A percentile compares a stretch with the other conserved stretches of the same genome.
These are phyloP conservation scores for Bolboschoenus planiculmis DNA, from an alignment of 176 grass and related monocot species.

Conservation along the genomic window DNA sequence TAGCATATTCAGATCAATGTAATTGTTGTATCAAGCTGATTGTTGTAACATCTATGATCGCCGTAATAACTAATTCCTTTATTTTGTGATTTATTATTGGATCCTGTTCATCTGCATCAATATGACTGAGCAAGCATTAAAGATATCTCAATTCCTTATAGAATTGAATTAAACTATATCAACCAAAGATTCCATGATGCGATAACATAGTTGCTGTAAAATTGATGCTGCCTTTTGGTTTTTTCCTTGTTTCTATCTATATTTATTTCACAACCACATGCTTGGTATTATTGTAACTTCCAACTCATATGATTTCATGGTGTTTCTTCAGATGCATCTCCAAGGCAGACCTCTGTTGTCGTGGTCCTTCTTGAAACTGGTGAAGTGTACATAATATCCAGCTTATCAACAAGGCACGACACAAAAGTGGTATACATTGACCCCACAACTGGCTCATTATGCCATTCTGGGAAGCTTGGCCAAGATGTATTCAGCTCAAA, in stretches of 20 bases:
- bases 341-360: constrained; percentile 49
- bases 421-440: constrained; percentile 84
- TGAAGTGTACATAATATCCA: constrained; percentile 70
- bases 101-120: not conserved
- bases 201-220: not conserved
- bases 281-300: not conserved
- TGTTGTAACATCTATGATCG: not conserved
- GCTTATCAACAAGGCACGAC: constrained; percentile 49
- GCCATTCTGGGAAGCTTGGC: constrained; percentile 48
- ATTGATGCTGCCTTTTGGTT: no score
- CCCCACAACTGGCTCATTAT: constrained; percentile 65
- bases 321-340: constrained; percentile 29
- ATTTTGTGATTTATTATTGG: not conserved
- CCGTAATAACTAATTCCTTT: not conserved
- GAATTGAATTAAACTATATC: not conserved
- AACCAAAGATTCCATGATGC: not conserved
- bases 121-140: not conserved
- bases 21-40: not conserved
- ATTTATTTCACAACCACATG: not conserved
- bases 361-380: constrained; percentile 55
- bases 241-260: not conserved
- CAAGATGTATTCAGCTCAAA: constrained; percentile 63
- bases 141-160: not conserved
- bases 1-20: not conserved
- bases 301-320: not conserved